A percentile compares a stretch with the other conserved stretches of the same genome.
phyloP scores from a whole-genome alignment of 164 flowering plant genomes.

The grape (Vitis vinifera) region DNA sequence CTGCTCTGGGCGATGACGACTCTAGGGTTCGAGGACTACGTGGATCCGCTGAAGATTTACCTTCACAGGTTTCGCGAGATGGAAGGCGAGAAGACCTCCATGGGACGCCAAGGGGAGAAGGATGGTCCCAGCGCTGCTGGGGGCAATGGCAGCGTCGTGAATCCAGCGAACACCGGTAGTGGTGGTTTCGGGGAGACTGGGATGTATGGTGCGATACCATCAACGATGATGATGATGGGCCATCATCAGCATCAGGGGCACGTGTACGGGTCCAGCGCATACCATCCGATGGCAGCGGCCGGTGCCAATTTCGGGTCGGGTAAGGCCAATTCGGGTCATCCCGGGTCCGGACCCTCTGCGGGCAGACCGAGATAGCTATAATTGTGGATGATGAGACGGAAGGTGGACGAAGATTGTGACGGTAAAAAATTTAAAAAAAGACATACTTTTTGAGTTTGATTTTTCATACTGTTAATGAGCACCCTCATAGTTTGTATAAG shows the following conservation, averaged over 20 bases:
- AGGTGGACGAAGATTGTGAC: too few species aligned
- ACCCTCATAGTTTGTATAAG: too few species aligned
- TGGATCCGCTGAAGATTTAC: constrained; percentile 55
- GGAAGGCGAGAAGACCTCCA: constrained; percentile 47
- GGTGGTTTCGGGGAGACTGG: constrained; percentile 17
- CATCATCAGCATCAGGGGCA: constrained; percentile 19
- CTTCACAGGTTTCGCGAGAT: constrained; percentile 49
- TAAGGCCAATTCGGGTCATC: background rate
- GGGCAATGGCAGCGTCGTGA: constrained; percentile 14
- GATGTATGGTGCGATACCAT: constrained; percentile 9
- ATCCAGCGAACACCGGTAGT: constrained; percentile 2
- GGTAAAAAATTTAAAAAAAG: too few species aligned
- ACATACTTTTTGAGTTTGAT: too few species aligned
- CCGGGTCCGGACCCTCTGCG: constrained; percentile 7
- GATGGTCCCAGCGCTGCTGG: constrained; percentile 20
- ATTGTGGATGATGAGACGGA: background rate
- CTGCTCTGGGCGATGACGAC: constrained; percentile 70
- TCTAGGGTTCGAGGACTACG: constrained; percentile 62
- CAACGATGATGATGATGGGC: constrained; percentile 8
- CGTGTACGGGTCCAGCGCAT: constrained; percentile 21
- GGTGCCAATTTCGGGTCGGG: background rate
- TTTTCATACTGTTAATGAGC: too few species aligned
- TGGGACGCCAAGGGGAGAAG: constrained; percentile 14
- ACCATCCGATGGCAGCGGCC: constrained; percentile 19
- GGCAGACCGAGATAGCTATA: constrained; percentile 15